A percentile compares a stretch with the other conserved stretches of the same genome.
Evolutionary conservation across 148 eudicot genomes (phyloP).

Genomic region (Amaranthus hypochondriacus): DNA sequence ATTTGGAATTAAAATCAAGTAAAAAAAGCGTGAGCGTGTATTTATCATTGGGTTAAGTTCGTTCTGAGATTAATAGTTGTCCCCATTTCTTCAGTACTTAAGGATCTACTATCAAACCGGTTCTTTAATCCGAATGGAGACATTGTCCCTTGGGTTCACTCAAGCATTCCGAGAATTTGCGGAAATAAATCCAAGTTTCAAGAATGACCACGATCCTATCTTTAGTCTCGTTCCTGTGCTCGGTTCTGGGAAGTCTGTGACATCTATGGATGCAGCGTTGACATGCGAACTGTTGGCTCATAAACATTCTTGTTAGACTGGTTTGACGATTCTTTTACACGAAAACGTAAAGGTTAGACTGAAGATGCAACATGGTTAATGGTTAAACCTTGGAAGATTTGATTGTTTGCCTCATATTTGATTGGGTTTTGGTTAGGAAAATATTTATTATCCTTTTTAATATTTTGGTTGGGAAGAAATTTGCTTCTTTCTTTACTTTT

Average conservation of each 20-base stretch:
- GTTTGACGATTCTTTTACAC: background rate
- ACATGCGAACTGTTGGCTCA: conserved; percentile 73
- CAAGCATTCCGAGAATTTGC: conserved; percentile 45
- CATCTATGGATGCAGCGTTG: conserved; percentile 54
- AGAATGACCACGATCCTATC: conserved; percentile 33
- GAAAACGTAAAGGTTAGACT: background rate
- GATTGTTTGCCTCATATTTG: too few relatives aligned
- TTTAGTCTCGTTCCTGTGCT: conserved; percentile 84
- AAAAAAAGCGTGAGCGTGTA: background rate
- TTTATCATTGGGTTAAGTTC: background rate
- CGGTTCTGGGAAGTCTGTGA: conserved; percentile 56
- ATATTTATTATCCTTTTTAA: too few relatives aligned
- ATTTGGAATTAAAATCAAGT: background rate
- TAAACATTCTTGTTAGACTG: conserved; percentile 27
- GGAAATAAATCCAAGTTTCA: conserved; percentile 32
- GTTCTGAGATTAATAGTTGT: background rate
- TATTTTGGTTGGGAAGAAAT: too few relatives aligned
- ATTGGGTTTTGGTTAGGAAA: too few relatives aligned
- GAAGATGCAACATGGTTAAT: background rate
- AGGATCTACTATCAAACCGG: conserved; percentile 60
- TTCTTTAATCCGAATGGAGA: conserved; percentile 40
- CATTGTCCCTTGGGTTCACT: conserved; percentile 40
- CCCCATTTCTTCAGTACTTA: conserved; percentile 38
- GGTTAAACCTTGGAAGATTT: too few relatives aligned
- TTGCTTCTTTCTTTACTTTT: too few relatives aligned